Evolutionary conservation across 495 filamentous ascomycete species (phyloP).

Genomic region (Trichoderma gamsii): DNA sequence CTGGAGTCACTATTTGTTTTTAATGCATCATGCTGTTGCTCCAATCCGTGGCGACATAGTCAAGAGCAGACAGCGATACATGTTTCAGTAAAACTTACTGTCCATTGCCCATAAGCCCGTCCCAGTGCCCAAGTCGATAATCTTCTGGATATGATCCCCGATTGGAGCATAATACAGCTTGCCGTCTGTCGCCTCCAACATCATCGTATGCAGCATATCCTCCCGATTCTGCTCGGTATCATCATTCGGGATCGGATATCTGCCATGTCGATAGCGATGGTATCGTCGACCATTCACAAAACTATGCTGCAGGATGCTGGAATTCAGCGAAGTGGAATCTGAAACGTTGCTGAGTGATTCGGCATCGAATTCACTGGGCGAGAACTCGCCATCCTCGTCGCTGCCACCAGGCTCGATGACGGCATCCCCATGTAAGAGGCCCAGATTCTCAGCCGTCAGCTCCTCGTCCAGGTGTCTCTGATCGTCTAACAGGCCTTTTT

Average conservation of each 20-base stretch:
- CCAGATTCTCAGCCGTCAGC: background rate
- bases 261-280: constrained; percentile 48
- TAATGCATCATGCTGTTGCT: too few species aligned
- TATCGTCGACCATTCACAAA: constrained; percentile 55
- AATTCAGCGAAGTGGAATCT: constrained; percentile 48
- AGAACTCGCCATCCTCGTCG: constrained; percentile 21
- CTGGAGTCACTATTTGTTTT: background rate
- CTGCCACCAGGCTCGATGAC: constrained; percentile 21
- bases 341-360: constrained; percentile 11
- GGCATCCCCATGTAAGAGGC: constrained; percentile 1
- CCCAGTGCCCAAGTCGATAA: constrained; percentile 49
- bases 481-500: background rate
- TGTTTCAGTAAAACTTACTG: constrained; percentile 31
- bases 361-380: constrained; percentile 23
- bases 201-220: constrained; percentile 40
- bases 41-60: background rate
- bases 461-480: background rate
- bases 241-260: constrained; percentile 53
- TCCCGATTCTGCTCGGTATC: constrained; percentile 46
- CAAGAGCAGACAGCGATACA: constrained; percentile 26
- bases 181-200: constrained; percentile 35
- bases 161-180: constrained; percentile 42
- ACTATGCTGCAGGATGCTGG: constrained; percentile 45
- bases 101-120: constrained; percentile 51
- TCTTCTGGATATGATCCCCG: constrained; percentile 32